Base-by-base conservation (phyloP, 2,329 filamentous ascomycete genomes). In the Tricladium varicosporioides region DNA sequence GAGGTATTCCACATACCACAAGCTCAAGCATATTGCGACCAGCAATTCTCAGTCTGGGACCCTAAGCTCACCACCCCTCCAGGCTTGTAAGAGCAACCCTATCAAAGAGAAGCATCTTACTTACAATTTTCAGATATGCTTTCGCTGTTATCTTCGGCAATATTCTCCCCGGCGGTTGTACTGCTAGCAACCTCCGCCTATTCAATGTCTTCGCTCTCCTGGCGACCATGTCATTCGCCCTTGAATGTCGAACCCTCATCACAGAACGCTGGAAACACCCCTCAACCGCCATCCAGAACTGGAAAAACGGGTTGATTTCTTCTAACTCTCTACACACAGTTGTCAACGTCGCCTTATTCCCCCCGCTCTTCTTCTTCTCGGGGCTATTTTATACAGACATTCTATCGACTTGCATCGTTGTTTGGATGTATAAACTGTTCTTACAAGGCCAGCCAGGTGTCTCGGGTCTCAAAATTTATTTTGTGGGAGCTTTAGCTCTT, bases 61-160 rank as follows among this genome's bases (percentile, higher is more conserved):
- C 88, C 93, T 58, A 99, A 97, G 72, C 94, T 99, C 69, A 99
- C 94, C 0, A 99, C 94, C 1, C 94, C 94, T 0, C 93, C 94
- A 0, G 94, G 53, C 32, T 42, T 56, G 5, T 46, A 15, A 46
- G 43, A 5, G 13, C 15, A 11, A n/a, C n/a, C 36, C 43, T n/a
- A 46, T 5, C 43, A 16, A 18, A 46, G 14, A 46, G 16, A 46
- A 16, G 5, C 9, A 46, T n/a, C 14, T 13, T 48, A 50, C 50
- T 53, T 51, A 72, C 67, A 11, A 67, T 68, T 46, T 48, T 16
- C 51, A 82, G 78, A 5, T 82, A 83, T 59, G 62, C 78, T 14
- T 60, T 81, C 5, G 80, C 79, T 0, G 70, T 76, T n/a, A 36
- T 72, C 1, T 72, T 72, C 44, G 70, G 72, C 33, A 73, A 69